phyloP scores from a whole-genome alignment of 2,329 filamentous ascomycete genomes.

The Calonectria hongkongensis region DNA sequence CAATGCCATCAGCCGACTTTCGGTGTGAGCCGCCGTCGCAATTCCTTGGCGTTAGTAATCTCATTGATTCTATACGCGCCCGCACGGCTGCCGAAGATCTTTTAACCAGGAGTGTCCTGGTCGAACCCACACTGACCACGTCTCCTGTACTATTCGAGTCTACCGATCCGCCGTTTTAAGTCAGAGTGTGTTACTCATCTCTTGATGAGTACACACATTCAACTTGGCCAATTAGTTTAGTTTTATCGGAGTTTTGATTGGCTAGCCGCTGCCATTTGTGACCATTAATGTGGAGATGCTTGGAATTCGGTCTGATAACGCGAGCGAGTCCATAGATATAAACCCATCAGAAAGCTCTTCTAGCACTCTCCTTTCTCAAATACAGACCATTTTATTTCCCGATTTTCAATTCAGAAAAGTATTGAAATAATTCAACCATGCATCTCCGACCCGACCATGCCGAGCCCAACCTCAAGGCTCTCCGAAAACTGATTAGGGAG shows the following conservation, averaged over 20 bases:
- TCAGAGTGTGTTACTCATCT: constrained; percentile 31
- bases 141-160: constrained; percentile 10
- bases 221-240: constrained; percentile 15
- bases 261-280: not conserved
- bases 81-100: constrained; percentile 34
- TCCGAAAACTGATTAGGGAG: constrained; percentile 74
- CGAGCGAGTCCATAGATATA: not conserved
- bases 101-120: constrained; percentile 35
- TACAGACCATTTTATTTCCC: not conserved
- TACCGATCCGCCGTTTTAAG: constrained; percentile 30
- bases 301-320: not conserved
- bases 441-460: constrained; percentile 74
- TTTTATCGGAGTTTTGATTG: constrained; percentile 27
- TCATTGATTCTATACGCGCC: constrained; percentile 30
- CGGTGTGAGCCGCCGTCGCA: constrained; percentile 1
- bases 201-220: not conserved
- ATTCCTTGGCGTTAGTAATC: constrained; percentile 33
- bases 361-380: not conserved
- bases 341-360: not conserved
- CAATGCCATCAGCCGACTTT: constrained; percentile 10
- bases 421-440: constrained; percentile 63
- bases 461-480: constrained; percentile 67
- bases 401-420: not conserved
- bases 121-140: constrained; percentile 5
- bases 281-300: constrained; percentile 9